These are phyloP conservation scores for Penicillium crystallinum DNA, from an alignment of 495 filamentous ascomycete species.

Conservation along the genomic window DNA sequence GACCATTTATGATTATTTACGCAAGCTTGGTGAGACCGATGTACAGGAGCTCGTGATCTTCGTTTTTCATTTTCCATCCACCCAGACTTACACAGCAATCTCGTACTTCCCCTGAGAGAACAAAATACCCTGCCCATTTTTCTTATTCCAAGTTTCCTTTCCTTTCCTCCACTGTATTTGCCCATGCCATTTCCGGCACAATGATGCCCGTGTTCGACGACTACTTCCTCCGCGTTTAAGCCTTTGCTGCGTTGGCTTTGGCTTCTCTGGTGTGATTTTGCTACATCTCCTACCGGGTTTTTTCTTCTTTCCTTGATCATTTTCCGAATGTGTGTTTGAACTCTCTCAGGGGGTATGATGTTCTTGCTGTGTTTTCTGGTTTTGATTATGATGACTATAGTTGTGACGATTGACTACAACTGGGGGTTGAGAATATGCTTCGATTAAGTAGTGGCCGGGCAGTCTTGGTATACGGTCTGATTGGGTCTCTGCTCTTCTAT, in stretches of 20 bases:
- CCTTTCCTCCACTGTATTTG: slow-evolving; percentile 13
- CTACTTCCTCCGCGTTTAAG: slow-evolving; percentile 5
- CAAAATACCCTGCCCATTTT: slow-evolving; percentile 9
- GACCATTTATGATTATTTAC: slow-evolving; percentile 9
- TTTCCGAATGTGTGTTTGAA: slow-evolving; percentile 4
- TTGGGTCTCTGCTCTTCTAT: background rate
- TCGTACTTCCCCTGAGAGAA: slow-evolving; percentile 11
- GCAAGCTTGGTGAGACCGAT: slow-evolving; percentile 12
- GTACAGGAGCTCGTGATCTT: slow-evolving; percentile 4
- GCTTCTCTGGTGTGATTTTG: slow-evolving; percentile 5
- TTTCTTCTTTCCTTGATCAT: background rate
- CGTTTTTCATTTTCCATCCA: slow-evolving; percentile 2
- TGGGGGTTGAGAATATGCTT: slow-evolving; percentile 4
- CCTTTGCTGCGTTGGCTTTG: slow-evolving; percentile 14
- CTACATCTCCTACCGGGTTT: slow-evolving; percentile 4
- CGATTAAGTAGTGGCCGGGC: slow-evolving; percentile 9
- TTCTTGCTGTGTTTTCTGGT: slow-evolving; percentile 3
- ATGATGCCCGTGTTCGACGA: slow-evolving; percentile 12
- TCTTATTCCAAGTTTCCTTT: slow-evolving; percentile 1
- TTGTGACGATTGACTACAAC: background rate
- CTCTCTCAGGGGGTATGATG: slow-evolving; percentile 7
- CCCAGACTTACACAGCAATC: slow-evolving; percentile 7
- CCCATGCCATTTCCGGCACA: slow-evolving; percentile 13
- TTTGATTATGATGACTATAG: background rate
- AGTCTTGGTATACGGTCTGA: slow-evolving; percentile 7